These are phyloP conservation scores for Epichloe sylvatica DNA, from an alignment of 2,329 filamentous ascomycete species.

Conservation along the genomic window DNA sequence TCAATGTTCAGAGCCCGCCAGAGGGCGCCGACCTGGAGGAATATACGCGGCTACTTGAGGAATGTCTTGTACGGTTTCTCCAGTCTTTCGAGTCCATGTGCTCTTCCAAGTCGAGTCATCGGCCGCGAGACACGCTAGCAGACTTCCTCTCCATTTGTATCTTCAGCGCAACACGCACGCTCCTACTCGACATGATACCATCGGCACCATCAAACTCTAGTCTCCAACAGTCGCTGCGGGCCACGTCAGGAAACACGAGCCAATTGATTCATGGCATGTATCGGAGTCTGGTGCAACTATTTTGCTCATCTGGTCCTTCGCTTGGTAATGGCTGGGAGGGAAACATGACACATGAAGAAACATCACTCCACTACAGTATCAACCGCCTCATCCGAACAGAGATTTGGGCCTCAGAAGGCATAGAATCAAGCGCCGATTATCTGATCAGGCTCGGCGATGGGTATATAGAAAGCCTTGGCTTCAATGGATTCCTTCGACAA, in stretches of 20 bases:
- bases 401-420: slow-evolving; percentile 32
- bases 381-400: slow-evolving; percentile 32
- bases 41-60: slow-evolving; percentile 34
- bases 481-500: slow-evolving; percentile 20
- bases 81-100: slow-evolving; percentile 32
- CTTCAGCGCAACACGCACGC: slow-evolving; percentile 41
- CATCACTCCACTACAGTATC: slow-evolving; percentile 25
- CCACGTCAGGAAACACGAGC: neutral
- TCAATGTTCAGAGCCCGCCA: slow-evolving; percentile 11
- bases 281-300: slow-evolving; percentile 30
- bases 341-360: slow-evolving; percentile 31
- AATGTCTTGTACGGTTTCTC: slow-evolving; percentile 37
- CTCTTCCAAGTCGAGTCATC: slow-evolving; percentile 24
- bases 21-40: slow-evolving; percentile 34
- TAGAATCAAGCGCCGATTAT: slow-evolving; percentile 35
- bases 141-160: slow-evolving; percentile 42
- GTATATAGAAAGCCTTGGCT: slow-evolving; percentile 21
- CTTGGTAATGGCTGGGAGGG: slow-evolving; percentile 29
- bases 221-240: neutral
- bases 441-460: slow-evolving; percentile 34
- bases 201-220: neutral
- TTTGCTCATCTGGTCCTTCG: slow-evolving; percentile 29
- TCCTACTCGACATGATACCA: slow-evolving; percentile 31
- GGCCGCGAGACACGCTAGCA: slow-evolving; percentile 35
- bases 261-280: slow-evolving; percentile 6